These are phyloP conservation scores for Boehmeria nivea DNA, from an alignment of 306 rosid genomes.

Conservation along the genomic window DNA sequence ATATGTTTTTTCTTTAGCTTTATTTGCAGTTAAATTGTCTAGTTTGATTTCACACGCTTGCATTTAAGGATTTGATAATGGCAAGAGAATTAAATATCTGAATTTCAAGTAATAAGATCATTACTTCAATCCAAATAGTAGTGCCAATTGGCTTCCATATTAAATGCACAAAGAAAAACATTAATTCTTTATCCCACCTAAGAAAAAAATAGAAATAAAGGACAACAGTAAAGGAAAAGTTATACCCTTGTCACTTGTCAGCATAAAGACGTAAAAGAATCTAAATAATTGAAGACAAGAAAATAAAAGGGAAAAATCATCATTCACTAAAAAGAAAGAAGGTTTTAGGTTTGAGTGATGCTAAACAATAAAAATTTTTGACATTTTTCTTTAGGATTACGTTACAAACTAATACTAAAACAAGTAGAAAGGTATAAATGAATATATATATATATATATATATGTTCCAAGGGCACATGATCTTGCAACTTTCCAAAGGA, in stretches of 20 bases:
- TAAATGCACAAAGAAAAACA: constrained; percentile 2
- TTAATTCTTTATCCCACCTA: neutral
- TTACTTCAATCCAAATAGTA: neutral
- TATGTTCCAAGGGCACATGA: constrained; percentile 48
- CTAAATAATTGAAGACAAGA: constrained; percentile 10
- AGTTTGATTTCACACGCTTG: constrained; percentile 1
- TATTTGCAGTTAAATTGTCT: neutral
- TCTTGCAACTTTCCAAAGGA: constrained; percentile 31
- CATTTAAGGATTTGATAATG: constrained; percentile 1
- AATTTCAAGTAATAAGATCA: neutral
- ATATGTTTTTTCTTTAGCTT: too few species aligned
- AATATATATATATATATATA: too few species aligned
- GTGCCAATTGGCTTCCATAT: neutral
- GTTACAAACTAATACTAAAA: neutral
- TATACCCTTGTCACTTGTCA: constrained; percentile 1
- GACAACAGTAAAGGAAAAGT: neutral
- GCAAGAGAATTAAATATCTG: constrained; percentile 27
- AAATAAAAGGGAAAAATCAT: neutral
- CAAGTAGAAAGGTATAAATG: neutral
- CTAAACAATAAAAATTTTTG: too few species aligned
- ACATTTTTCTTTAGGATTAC: too few species aligned
- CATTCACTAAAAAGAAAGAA: too few species aligned
- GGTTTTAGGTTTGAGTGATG: too few species aligned
- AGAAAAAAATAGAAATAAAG: neutral
- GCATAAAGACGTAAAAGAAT: constrained; percentile 1